A percentile compares a stretch with the other conserved stretches of the same genome.
Evolutionary conservation across 495 filamentous ascomycete genomes (phyloP).

Genomic region (Durotheca rogersii): DNA sequence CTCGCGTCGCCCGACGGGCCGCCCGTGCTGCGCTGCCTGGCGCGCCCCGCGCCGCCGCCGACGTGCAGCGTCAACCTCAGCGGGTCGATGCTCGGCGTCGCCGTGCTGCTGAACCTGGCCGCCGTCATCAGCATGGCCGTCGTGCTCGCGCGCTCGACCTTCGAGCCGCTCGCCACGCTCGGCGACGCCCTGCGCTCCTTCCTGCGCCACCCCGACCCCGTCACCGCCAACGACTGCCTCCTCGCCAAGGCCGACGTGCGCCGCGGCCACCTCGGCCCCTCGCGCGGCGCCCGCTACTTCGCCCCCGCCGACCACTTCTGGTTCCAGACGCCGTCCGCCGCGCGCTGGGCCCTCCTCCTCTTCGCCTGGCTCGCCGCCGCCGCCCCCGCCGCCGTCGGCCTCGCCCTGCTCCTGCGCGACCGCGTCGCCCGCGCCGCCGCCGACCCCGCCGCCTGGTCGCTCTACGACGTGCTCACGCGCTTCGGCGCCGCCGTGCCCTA

Average conservation of each 20-base stretch:
- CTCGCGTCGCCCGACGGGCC: slow-evolving; percentile 24
- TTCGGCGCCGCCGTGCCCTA: slow-evolving; percentile 37
- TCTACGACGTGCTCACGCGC: slow-evolving; percentile 24
- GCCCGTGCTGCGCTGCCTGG: slow-evolving; percentile 39
- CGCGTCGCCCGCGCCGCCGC: slow-evolving; percentile 33
- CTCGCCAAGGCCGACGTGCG: slow-evolving; percentile 44
- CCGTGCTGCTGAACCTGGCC: slow-evolving; percentile 43
- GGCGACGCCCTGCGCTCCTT: slow-evolving; percentile 51
- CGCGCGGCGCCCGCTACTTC: slow-evolving; percentile 41
- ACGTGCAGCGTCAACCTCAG: slow-evolving; percentile 46
- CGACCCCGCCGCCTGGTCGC: slow-evolving; percentile 26
- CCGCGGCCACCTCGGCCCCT: slow-evolving; percentile 39
- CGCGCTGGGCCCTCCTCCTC: slow-evolving; percentile 37
- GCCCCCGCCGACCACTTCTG: slow-evolving; percentile 43
- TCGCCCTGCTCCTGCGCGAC: slow-evolving; percentile 30
- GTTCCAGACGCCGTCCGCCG: slow-evolving; percentile 41
- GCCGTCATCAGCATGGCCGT: slow-evolving; percentile 37
- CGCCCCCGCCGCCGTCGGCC: slow-evolving; percentile 33
- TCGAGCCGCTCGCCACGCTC: slow-evolving; percentile 45
- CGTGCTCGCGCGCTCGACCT: slow-evolving; percentile 35
- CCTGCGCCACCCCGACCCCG: slow-evolving; percentile 38
- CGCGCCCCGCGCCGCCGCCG: slow-evolving; percentile 25
- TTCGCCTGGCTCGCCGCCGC: slow-evolving; percentile 33
- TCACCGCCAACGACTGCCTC: slow-evolving; percentile 39
- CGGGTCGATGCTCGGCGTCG: slow-evolving; percentile 41